Percentiles rank a stretch among this genome's conserved stretches.
phyloP scores from a whole-genome alignment of 495 filamentous ascomycete genomes.

The Aspergillus leporis region DNA sequence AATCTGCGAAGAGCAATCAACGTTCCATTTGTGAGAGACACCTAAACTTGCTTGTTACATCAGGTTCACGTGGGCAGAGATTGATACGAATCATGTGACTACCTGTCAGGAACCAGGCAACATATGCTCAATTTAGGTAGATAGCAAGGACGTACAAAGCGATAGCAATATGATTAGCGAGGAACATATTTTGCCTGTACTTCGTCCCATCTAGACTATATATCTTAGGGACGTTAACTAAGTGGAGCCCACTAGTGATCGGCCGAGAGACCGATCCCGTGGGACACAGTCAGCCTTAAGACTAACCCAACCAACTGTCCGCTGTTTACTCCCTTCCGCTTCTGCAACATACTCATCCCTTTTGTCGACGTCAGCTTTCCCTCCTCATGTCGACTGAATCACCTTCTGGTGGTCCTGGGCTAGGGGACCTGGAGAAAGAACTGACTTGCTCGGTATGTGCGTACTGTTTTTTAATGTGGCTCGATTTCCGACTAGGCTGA shows the following conservation, averaged over 20 bases:
- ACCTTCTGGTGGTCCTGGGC: slow-evolving; percentile 25
- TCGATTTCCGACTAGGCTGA: slow-evolving; percentile 8
- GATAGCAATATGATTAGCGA: no score
- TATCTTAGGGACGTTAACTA: neutral
- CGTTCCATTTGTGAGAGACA: no score
- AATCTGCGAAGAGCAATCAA: no score
- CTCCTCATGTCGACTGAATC: slow-evolving; percentile 24
- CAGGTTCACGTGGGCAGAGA: no score
- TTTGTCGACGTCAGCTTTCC: neutral
- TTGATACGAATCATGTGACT: no score
- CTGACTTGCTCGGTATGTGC: slow-evolving; percentile 83
- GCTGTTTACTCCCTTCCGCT: neutral
- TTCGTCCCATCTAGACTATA: neutral
- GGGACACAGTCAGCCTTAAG: neutral
- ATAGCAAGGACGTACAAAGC: no score
- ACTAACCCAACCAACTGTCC: neutral
- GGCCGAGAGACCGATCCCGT: neutral
- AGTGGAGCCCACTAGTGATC: slow-evolving; percentile 1
- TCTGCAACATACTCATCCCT: neutral
- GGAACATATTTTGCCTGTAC: no score
- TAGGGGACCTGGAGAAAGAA: slow-evolving; percentile 78
- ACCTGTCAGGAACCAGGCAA: no score
- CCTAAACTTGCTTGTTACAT: no score
- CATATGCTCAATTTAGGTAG: no score
- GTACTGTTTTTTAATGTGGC: slow-evolving; percentile 8